Percentiles rank a stretch among this genome's conserved stretches.
Conservation (phyloP, 805 yeast genomes). For the Candida gorgasii region DNA sequence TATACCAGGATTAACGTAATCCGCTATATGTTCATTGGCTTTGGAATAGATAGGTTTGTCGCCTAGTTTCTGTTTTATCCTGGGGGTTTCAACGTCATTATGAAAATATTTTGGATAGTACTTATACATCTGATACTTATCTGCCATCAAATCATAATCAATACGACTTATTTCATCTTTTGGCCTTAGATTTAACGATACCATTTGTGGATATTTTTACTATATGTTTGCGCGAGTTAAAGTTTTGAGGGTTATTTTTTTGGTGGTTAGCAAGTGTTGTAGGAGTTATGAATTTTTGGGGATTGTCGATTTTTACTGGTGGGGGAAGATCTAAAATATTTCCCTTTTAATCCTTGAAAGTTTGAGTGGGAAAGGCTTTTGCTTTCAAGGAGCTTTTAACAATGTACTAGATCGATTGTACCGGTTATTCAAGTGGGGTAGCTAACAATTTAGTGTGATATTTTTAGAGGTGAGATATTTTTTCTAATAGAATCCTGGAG, state of each 20-base stretch:
- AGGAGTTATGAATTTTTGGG: not conserved
- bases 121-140: slow-evolving; percentile 33
- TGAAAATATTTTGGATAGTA: slow-evolving; percentile 42
- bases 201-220: not conserved
- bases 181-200: slow-evolving; percentile 9
- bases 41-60: slow-evolving; percentile 43
- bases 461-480: not conserved
- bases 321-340: not conserved
- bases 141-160: slow-evolving; percentile 39
- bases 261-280: not conserved
- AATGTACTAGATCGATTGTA: not conserved
- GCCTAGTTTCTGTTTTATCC: slow-evolving; percentile 30
- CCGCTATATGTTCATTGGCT: slow-evolving; percentile 33
- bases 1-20: slow-evolving; percentile 18
- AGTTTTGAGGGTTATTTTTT: not conserved
- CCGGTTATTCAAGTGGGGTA: not conserved
- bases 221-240: not conserved
- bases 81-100: slow-evolving; percentile 38
- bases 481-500: no score
- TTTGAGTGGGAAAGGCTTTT: no score
- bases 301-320: not conserved
- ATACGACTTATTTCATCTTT: slow-evolving; percentile 25
- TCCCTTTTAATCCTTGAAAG: not conserved
- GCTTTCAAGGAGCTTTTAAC: not conserved
- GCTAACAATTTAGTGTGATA: not conserved